These are phyloP conservation scores for Ulota crispa DNA, from an alignment of 225 moss, liverwort and hornwort genomes.

Conservation along the genomic window DNA sequence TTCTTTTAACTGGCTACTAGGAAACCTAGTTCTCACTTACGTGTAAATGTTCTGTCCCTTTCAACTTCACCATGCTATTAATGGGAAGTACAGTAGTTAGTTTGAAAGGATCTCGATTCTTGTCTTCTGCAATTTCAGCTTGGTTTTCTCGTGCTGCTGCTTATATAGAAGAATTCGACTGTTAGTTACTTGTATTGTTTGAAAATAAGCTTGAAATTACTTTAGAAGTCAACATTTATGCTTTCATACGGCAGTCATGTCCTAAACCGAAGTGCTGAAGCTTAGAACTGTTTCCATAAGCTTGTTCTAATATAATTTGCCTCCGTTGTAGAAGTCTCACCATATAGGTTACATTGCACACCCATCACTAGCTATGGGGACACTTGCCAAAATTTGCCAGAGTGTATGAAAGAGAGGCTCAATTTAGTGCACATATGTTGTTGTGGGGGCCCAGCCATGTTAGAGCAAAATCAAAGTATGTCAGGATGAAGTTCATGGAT, in stretches of 20 bases:
- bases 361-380: too few relatives aligned
- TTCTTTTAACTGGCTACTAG: constrained; percentile 20
- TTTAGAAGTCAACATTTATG: neutral
- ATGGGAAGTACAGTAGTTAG: neutral
- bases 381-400: too few relatives aligned
- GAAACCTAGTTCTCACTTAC: constrained; percentile 13
- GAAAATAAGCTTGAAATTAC: neutral
- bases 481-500: too few relatives aligned
- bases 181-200: neutral
- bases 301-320: too few relatives aligned
- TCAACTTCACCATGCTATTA: constrained; percentile 2
- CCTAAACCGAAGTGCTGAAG: neutral
- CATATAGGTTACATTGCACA: too few relatives aligned
- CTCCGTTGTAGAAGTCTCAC: too few relatives aligned
- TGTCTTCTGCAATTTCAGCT: neutral
- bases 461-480: too few relatives aligned
- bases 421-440: too few relatives aligned
- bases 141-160: neutral
- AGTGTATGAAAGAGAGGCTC: too few relatives aligned
- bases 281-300: neutral
- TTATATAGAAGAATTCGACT: neutral
- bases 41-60: constrained; percentile 3
- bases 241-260: neutral
- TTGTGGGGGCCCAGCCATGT: too few relatives aligned
- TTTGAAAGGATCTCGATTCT: neutral